phyloP scores from a whole-genome alignment of 441 rosid genomes.

The Gossypium lobatum region DNA sequence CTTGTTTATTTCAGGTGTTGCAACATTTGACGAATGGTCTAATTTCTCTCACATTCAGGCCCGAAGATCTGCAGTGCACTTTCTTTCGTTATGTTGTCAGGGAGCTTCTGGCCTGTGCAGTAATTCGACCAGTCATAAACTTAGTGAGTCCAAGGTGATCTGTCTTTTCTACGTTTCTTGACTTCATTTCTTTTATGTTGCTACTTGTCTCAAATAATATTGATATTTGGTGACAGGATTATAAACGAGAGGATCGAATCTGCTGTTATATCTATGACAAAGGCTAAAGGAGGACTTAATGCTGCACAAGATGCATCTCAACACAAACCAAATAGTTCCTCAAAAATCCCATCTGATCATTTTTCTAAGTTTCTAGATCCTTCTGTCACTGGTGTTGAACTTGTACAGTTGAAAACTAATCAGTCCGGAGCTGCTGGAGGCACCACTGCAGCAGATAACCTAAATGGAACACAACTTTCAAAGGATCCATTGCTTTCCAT shows the following conservation, averaged over 20 bases:
- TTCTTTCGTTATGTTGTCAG: slow-evolving; percentile 71
- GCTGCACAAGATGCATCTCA: slow-evolving; percentile 48
- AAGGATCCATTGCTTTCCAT: slow-evolving; percentile 96
- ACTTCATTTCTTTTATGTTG: slow-evolving; percentile 8
- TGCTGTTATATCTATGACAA: slow-evolving; percentile 50
- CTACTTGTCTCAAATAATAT: slow-evolving; percentile 19
- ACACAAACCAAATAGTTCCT: slow-evolving; percentile 52
- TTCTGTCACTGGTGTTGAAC: slow-evolving; percentile 87
- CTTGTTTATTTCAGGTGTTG: slow-evolving; percentile 64
- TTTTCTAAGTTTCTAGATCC: slow-evolving; percentile 79
- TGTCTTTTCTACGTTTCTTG: slow-evolving; percentile 14
- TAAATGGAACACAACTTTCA: slow-evolving; percentile 33
- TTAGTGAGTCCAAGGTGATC: slow-evolving; percentile 85
- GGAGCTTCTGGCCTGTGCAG: slow-evolving; percentile 96
- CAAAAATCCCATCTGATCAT: slow-evolving; percentile 62
- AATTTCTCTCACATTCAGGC: slow-evolving; percentile 69
- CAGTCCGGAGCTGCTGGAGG: slow-evolving; percentile 33
- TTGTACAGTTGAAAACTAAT: slow-evolving; percentile 71
- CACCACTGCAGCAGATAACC: slow-evolving; percentile 34
- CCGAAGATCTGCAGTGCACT: slow-evolving; percentile 83
- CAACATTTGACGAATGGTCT: slow-evolving; percentile 89
- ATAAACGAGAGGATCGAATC: slow-evolving; percentile 90
- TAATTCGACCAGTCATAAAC: slow-evolving; percentile 86
- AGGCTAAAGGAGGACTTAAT: slow-evolving; percentile 46
- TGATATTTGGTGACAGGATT: slow-evolving; percentile 47